Evolutionary conservation across 2,329 filamentous ascomycete genomes (phyloP), one percentile per base, ranked within the genome.

Genomic region (Alternaria panax): DNA sequence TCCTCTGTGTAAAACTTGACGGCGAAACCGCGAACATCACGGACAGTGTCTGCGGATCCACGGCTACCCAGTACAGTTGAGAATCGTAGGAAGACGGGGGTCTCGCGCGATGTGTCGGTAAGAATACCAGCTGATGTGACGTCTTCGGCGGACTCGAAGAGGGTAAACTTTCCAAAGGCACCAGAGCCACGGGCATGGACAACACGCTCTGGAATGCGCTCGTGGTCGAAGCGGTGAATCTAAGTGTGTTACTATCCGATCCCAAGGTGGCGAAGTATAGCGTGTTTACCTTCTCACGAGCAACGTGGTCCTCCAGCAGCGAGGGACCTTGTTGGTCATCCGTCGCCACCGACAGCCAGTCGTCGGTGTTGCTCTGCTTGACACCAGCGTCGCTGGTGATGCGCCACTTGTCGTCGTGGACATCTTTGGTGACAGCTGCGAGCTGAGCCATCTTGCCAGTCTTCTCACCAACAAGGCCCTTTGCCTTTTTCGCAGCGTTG

Each of bases 11-110:
- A 93, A 70, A 92, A 88, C 76, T 92, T 92, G 63, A 92, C 78
- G 0, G 91, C 90, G 64, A 94, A 95, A 1, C 92, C 91, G 36
- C 91, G 87, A 2, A 93, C 90, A 80, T 95, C 91, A n/a, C 92
- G 86, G 1, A 93, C 91, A 0, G 90, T 93, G 73, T 95, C 92
- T 6, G 91, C 90, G 51, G 88, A 91, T 12, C 91, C 92, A 32
- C 88, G 85, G 72, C 87, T 91, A 7, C 90, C 90, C 2, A 91
- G 83, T 0, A 92, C 91, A 0, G 92, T 94, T 0, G 91, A 94
- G 76, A 95, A 93, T 0, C 91, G 88, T 16, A 90, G 71, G 71
- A 92, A 92, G 1, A 91, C 81, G 0, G 84, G 87, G 0, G 90
- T 92, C 32, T 84, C 85, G 28, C 88, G 84, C 0, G 85, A 86